phyloP scores from a whole-genome alignment of 441 rosid species.

The Breynia disticha region DNA sequence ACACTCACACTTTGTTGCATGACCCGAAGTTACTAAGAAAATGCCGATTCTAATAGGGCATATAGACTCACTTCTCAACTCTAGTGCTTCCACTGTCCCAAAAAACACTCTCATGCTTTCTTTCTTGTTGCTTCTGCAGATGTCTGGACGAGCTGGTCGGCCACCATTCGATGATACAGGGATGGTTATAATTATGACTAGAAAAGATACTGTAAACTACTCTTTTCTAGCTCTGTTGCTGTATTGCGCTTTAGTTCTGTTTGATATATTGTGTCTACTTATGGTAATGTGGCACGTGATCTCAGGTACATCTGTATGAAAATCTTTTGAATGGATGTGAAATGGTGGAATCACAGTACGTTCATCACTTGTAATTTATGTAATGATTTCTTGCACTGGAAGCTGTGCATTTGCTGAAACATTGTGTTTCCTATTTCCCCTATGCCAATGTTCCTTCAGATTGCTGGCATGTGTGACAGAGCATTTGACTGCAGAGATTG shows the following conservation, averaged over 20 bases:
- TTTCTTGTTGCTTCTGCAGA: constrained; percentile 32
- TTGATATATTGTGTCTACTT: constrained; percentile 3
- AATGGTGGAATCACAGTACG: constrained; percentile 96
- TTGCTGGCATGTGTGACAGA: constrained; percentile 81
- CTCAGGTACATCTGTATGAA: constrained; percentile 87
- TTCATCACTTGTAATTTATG: constrained; percentile 16
- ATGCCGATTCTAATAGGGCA: not conserved
- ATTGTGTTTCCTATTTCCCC: constrained; percentile 4
- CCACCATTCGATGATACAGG: constrained; percentile 99
- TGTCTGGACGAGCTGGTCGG: constrained; percentile 98
- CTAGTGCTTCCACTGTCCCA: too few relatives aligned
- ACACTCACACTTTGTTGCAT: not conserved
- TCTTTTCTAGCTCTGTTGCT: constrained; percentile 12
- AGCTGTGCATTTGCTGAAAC: constrained; percentile 5
- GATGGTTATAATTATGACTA: constrained; percentile 87
- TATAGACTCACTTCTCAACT: not conserved
- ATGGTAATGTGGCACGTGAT: constrained; percentile 16
- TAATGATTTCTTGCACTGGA: constrained; percentile 6
- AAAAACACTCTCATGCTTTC: too few relatives aligned
- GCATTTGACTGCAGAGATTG: constrained; percentile 97
- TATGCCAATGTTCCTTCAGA: constrained; percentile 30
- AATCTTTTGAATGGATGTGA: constrained; percentile 91
- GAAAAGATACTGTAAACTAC: constrained; percentile 76
- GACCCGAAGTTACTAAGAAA: not conserved
- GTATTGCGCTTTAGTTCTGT: constrained; percentile 1